Evolutionary conservation across 73 alveolate species (phyloP).

Genomic region (Paramecium bursaria): DNA sequence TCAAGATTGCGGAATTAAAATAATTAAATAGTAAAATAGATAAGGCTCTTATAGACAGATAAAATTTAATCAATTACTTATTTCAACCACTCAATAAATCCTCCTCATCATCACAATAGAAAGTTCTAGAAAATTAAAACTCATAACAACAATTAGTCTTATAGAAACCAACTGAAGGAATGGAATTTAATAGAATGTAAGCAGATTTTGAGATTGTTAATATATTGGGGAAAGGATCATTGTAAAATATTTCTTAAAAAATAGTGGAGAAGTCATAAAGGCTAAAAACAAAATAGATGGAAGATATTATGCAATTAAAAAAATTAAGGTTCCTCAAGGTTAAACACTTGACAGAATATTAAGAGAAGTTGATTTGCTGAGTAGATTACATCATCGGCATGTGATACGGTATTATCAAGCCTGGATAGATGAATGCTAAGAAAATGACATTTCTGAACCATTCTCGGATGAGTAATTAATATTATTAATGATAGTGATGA

Average conservation of each 20-base stretch:
- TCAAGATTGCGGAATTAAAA: conserved; percentile 23
- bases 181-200: conserved; percentile 37
- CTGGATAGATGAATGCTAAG: conserved; percentile 67
- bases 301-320: conserved; percentile 65
- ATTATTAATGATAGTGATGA: not conserved
- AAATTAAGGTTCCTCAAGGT: conserved; percentile 63
- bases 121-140: too few relatives aligned
- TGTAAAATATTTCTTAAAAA: conserved; percentile 5
- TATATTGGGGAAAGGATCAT: conserved; percentile 66
- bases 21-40: not conserved
- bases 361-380: conserved; percentile 70
- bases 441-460: conserved; percentile 36
- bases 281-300: conserved; percentile 68
- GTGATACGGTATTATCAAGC: conserved; percentile 66
- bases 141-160: too few relatives aligned
- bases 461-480: conserved; percentile 21
- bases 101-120: conserved; percentile 4
- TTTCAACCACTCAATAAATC: conserved; percentile 11
- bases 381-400: conserved; percentile 65
- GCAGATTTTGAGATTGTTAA: conserved; percentile 66
- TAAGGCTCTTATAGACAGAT: conserved; percentile 14
- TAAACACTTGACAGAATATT: conserved; percentile 48
- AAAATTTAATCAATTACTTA: conserved; percentile 12
- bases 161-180: too few relatives aligned
- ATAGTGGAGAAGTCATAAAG: conserved; percentile 65